Conservation (phyloP, 352 stramenopile genomes). For the Globisporangium heterothallicum region DNA sequence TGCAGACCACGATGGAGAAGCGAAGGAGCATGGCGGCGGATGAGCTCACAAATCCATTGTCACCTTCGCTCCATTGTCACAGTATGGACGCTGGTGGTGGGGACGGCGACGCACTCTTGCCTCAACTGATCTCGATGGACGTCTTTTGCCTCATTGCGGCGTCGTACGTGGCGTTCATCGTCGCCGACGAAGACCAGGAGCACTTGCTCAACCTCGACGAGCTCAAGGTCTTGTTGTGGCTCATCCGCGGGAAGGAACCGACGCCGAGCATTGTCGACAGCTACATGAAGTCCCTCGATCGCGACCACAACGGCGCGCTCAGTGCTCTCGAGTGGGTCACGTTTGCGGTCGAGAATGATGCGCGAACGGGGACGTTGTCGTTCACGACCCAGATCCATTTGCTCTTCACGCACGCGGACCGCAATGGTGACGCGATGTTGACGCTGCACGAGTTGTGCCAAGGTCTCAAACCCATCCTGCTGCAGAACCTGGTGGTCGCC, state of each 20-base stretch:
- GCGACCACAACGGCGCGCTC: constrained; percentile 39
- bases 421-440: constrained; percentile 50
- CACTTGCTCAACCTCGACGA: constrained; percentile 51
- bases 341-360: constrained; percentile 52
- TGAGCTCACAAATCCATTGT: too few species aligned
- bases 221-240: constrained; percentile 57
- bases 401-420: constrained; percentile 45
- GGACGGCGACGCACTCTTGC: constrained; percentile 1
- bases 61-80: too few species aligned
- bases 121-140: constrained; percentile 36
- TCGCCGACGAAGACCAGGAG: constrained; percentile 54
- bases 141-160: constrained; percentile 58
- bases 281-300: constrained; percentile 63
- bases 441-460: constrained; percentile 45
- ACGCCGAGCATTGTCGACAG: constrained; percentile 23
- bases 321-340: constrained; percentile 65
- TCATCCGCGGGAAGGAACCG: constrained; percentile 64
- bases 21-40: background rate
- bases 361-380: constrained; percentile 27
- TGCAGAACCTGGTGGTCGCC: constrained; percentile 15
- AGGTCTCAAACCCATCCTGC: constrained; percentile 37
- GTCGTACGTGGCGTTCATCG: constrained; percentile 56
- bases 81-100: background rate
- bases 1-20: constrained; percentile 28
- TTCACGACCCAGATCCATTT: constrained; percentile 52